Base-by-base conservation (phyloP, 257 asterid genomes). In the Ilex aquifolium region DNA sequence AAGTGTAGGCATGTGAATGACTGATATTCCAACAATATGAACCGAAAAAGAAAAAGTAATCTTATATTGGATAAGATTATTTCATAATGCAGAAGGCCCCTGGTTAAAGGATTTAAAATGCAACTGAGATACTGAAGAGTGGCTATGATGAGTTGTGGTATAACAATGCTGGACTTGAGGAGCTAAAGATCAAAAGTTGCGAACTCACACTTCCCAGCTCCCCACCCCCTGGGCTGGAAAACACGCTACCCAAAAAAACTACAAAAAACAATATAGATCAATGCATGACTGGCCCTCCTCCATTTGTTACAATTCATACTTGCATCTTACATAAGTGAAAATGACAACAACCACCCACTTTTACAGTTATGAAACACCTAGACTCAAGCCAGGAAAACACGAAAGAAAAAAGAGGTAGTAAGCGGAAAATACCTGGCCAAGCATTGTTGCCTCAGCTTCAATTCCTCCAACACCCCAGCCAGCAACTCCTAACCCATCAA, bases 391-490 rank as follows among this genome's bases (percentile, higher is more conserved):
- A 6, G 36, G 15, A 6, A 60, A 48, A 44, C 27, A 39, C 49
- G 46, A 29, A 58, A 62, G 56, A 31, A 17, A 51, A 55, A 63
- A 10, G 1, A 5, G 49, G 11, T 21, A n/a, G 54, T 12, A n/a
- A 14, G 57, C 57, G 0, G 29, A 53, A 53, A n/a, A 53, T 68
- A 88, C 96, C 95, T 91, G 98, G 44, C 97, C 96, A 61, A 88
- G 95, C 96, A 90, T 88, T 42, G 95, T 68, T 6, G 96, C 96
- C 87, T 90, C 97, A 27, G 97, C 97, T 81, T 90, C 97, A 74
- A 90, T 90, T 62, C 96, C 96, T 68, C 97, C 97, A 56, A 90
- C 97, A 58, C 97, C 97, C 97, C 97, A 90, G 69, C 96, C 97
- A 68, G 97, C 96, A 71, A 88, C 95, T 53, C 97, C 96, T 72